Evolutionary conservation across 1,284 basidiomycete genomes (phyloP).

Genomic region (Trichosporon asahii): DNA sequence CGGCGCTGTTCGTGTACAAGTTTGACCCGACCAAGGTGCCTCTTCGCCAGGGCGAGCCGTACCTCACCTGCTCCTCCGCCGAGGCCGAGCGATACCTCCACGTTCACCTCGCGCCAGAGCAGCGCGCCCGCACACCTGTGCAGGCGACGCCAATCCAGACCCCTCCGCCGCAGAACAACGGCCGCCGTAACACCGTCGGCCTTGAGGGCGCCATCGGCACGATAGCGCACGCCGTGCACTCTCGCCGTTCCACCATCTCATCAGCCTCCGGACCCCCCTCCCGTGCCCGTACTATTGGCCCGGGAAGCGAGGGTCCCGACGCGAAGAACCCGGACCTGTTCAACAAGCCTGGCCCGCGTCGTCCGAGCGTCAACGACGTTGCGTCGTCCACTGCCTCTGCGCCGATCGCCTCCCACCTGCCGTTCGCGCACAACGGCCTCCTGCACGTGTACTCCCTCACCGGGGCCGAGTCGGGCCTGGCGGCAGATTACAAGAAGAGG

Average conservation of each 20-base stretch:
- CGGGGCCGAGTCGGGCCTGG: constrained; percentile 84
- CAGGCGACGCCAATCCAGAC: not conserved
- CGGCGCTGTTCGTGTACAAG: constrained; percentile 78
- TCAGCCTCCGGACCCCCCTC: constrained; percentile 8
- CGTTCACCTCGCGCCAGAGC: constrained; percentile 50
- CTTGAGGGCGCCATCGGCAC: constrained; percentile 16
- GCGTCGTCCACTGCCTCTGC: constrained; percentile 23
- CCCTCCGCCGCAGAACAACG: not conserved
- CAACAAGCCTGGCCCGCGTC: constrained; percentile 14
- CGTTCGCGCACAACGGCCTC: constrained; percentile 50
- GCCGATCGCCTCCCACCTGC: constrained; percentile 42
- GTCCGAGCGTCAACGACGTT: constrained; percentile 9
- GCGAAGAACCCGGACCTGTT: constrained; percentile 47
- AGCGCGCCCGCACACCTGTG: constrained; percentile 26
- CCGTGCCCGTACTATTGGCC: not conserved
- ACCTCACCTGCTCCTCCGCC: constrained; percentile 24
- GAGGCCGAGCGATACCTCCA: constrained; percentile 50
- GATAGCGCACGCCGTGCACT: constrained; percentile 2
- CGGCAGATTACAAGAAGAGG: constrained; percentile 91
- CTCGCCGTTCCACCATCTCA: constrained; percentile 14
- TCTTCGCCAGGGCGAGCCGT: constrained; percentile 30
- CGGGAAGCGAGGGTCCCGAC: constrained; percentile 12
- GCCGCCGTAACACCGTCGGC: constrained; percentile 20
- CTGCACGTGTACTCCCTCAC: constrained; percentile 75
- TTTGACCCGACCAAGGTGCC: constrained; percentile 56